phyloP scores from a whole-genome alignment of 768 basidiomycete species.

The Sarcodon aspratus region DNA sequence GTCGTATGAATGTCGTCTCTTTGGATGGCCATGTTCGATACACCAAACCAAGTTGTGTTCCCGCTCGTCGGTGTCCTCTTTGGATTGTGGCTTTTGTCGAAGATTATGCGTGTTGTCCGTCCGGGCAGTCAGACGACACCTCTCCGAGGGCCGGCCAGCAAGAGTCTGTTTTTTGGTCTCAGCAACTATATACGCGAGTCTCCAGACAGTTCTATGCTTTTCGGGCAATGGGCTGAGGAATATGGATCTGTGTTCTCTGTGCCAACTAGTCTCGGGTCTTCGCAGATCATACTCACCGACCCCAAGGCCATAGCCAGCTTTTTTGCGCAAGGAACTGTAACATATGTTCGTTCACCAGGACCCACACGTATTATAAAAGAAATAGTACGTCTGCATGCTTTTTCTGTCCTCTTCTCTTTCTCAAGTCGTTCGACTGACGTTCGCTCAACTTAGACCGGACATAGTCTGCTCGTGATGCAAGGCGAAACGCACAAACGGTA shows the following conservation, averaged over 20 bases:
- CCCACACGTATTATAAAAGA: conserved; percentile 22
- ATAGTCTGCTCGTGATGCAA: conserved; percentile 25
- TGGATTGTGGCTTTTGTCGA: background rate
- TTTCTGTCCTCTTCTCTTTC: too few relatives aligned
- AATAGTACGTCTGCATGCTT: conserved; percentile 16
- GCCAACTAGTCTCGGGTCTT: conserved; percentile 14
- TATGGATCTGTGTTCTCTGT: conserved; percentile 36
- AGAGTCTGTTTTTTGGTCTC: conserved; percentile 31
- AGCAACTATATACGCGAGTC: conserved; percentile 16
- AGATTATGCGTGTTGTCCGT: too few relatives aligned
- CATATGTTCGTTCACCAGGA: conserved; percentile 30
- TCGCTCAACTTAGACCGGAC: conserved; percentile 16
- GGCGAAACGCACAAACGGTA: conserved; percentile 34
- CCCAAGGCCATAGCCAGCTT: conserved; percentile 40
- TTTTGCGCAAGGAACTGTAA: conserved; percentile 35
- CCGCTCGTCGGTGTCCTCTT: background rate
- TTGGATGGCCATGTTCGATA: too few relatives aligned
- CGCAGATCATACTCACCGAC: conserved; percentile 12
- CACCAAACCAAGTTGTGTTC: too few relatives aligned
- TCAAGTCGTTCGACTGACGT: too few relatives aligned
- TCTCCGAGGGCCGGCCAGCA: conserved; percentile 30
- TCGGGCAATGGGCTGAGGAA: conserved; percentile 33
- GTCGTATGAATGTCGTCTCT: too few relatives aligned
- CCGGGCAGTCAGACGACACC: conserved; percentile 11
- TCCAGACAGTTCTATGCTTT: conserved; percentile 20